Conservation (phyloP, 805 yeast species). For the Candida tammaniensis region DNA sequence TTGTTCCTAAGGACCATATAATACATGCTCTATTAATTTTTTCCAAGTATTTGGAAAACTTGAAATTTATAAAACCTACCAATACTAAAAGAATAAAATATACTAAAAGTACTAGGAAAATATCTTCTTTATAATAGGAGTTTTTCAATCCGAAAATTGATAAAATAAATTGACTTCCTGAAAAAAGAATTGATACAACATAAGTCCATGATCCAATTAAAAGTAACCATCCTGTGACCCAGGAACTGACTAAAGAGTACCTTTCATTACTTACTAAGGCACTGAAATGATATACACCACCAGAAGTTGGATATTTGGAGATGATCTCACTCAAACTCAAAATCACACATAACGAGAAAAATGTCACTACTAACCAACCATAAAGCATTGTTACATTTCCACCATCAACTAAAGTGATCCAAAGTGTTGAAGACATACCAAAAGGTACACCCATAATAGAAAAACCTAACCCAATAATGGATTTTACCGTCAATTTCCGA, state of each 20-base stretch:
- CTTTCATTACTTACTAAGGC: constrained; percentile 62
- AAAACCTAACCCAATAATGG: constrained; percentile 76
- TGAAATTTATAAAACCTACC: constrained; percentile 63
- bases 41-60: constrained; percentile 59
- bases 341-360: constrained; percentile 63
- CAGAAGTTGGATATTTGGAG: constrained; percentile 74
- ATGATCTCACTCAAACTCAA: constrained; percentile 74
- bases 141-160: constrained; percentile 64
- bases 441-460: constrained; percentile 81
- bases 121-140: constrained; percentile 55
- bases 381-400: constrained; percentile 72
- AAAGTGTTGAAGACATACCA: constrained; percentile 71
- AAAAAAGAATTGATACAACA: constrained; percentile 69
- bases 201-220: constrained; percentile 76
- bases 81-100: constrained; percentile 54
- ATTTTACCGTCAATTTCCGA: constrained; percentile 63
- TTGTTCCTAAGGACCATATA: constrained; percentile 73
- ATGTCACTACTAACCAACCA: constrained; percentile 69
- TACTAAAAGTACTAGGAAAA: constrained; percentile 52
- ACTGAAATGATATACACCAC: constrained; percentile 74
- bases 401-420: constrained; percentile 71
- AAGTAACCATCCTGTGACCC: constrained; percentile 79
- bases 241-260: constrained; percentile 57
- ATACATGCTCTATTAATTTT: constrained; percentile 64
- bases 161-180: constrained; percentile 72